Conservation (phyloP, 2,329 filamentous ascomycete species). For the Penicillium sumatraense region DNA sequence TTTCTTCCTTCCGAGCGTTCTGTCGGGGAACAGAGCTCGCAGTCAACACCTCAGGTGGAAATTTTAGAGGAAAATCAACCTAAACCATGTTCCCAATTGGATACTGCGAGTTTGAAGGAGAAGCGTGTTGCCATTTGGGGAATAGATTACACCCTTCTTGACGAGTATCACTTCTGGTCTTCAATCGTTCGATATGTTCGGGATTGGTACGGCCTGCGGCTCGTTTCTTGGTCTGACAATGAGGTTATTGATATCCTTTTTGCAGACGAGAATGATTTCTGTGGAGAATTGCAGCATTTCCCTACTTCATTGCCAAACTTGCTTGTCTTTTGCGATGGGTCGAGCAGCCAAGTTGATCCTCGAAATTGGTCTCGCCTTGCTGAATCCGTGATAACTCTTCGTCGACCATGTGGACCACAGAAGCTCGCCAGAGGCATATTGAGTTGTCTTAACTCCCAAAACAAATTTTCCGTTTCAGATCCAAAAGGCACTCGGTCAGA, state of each 20-base stretch:
- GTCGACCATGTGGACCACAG: conserved; percentile 40
- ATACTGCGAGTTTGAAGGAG: not conserved
- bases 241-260: not conserved
- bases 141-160: not conserved
- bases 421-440: conserved; percentile 28
- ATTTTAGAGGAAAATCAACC: not conserved
- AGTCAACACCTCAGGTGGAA: not conserved
- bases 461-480: not conserved
- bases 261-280: not conserved
- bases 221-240: not conserved
- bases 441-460: not conserved
- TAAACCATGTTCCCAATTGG: not conserved
- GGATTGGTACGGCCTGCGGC: not conserved
- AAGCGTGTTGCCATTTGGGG: not conserved
- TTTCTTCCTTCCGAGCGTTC: not conserved
- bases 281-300: not conserved
- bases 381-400: not conserved
- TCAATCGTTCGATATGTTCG: conserved; percentile 8
- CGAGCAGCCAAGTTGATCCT: not conserved
- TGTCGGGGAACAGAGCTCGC: not conserved
- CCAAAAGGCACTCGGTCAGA: not conserved
- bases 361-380: not conserved
- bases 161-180: not conserved
- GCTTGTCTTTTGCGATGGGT: not conserved
- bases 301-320: not conserved